phyloP scores from a whole-genome alignment of 805 yeast genomes.

The Ogataea haglerorum region DNA sequence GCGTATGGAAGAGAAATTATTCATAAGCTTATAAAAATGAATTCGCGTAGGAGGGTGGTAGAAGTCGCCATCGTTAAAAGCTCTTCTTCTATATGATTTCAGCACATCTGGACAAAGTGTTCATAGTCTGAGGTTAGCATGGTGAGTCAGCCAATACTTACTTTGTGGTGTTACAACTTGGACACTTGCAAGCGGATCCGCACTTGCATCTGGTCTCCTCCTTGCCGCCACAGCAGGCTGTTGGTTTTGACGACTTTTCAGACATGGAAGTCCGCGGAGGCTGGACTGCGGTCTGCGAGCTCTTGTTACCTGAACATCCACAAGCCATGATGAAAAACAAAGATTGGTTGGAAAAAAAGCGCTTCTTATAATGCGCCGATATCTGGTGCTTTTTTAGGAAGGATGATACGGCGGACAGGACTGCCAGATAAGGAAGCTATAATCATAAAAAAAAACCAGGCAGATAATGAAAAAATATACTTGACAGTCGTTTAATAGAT shows the following conservation, averaged over 20 bases:
- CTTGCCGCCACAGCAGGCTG: conserved; percentile 28
- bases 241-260: conserved; percentile 5
- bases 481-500: not conserved
- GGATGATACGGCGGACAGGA: conserved; percentile 11
- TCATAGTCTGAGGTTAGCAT: conserved; percentile 3
- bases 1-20: not conserved
- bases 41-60: too few species aligned
- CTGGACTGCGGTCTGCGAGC: conserved; percentile 1
- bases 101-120: too few species aligned
- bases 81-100: too few species aligned
- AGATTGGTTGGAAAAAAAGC: conserved; percentile 1
- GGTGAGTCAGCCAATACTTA: conserved; percentile 8
- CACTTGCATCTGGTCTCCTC: conserved; percentile 30
- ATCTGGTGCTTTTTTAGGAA: conserved; percentile 9
- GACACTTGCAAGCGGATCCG: conserved; percentile 35
- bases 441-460: conserved; percentile 3
- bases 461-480: not conserved
- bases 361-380: conserved; percentile 1
- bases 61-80: too few species aligned
- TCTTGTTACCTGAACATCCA: conserved; percentile 17
- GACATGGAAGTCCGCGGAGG: not conserved
- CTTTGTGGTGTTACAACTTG: conserved; percentile 37
- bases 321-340: conserved; percentile 22
- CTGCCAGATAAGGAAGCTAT: conserved; percentile 10
- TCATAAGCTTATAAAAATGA: not conserved